A percentile compares a stretch with the other conserved stretches of the same genome.
phyloP scores from a whole-genome alignment of 352 stramenopile species.

The Globisporangium uncinulatum region DNA sequence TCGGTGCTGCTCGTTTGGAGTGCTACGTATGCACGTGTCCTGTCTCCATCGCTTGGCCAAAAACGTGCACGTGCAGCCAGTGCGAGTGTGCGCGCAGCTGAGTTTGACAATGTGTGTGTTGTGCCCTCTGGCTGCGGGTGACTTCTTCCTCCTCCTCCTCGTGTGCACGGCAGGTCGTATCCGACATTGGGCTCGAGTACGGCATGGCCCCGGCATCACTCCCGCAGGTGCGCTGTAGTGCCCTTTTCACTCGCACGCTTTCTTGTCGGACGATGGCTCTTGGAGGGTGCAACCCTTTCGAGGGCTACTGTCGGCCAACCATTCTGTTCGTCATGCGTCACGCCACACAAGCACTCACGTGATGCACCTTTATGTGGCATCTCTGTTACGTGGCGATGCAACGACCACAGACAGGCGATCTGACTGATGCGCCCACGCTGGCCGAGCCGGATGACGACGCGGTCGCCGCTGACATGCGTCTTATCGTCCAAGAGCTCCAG shows the following conservation, averaged over 20 bases:
- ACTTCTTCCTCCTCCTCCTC: background rate
- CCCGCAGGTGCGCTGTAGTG: constrained; percentile 9
- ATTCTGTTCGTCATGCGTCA: background rate
- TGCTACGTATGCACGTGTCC: constrained; percentile 1
- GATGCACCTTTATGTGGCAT: constrained; percentile 1
- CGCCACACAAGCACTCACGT: background rate
- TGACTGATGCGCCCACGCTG: background rate
- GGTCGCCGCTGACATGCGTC: constrained; percentile 10
- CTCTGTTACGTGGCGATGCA: background rate
- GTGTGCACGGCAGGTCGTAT: constrained; percentile 11
- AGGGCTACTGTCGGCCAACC: background rate
- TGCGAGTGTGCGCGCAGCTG: background rate
- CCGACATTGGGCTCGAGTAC: constrained; percentile 18
- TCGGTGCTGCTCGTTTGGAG: background rate
- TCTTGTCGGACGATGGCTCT: background rate
- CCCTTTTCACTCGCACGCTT: background rate
- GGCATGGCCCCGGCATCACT: constrained; percentile 9
- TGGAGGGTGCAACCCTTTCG: background rate
- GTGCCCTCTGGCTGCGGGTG: background rate
- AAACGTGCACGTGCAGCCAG: background rate
- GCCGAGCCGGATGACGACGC: background rate
- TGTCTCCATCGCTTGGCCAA: constrained; percentile 8
- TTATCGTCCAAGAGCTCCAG: constrained; percentile 19
- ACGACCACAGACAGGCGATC: constrained; percentile 10
- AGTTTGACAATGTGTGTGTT: too few species aligned